Evolutionary conservation across 2,329 filamentous ascomycete species (phyloP).

Genomic region (Diatrype stigma): DNA sequence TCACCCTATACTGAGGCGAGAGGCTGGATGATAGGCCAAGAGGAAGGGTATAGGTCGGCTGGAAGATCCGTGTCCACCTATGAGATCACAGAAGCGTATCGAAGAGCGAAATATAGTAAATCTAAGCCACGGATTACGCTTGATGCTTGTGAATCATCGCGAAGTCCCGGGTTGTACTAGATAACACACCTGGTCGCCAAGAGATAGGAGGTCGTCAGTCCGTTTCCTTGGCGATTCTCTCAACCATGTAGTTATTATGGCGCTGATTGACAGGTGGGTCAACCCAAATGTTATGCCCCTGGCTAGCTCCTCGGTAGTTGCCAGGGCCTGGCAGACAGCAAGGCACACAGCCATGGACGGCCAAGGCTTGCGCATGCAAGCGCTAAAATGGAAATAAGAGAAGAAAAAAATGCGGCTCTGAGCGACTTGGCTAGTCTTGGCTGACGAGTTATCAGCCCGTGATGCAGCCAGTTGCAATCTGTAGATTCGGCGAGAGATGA

Average conservation of each 20-base stretch:
- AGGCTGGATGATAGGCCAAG: no score
- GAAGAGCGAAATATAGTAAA: no score
- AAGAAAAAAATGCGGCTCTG: no score
- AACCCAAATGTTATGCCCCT: not conserved
- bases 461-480: no score
- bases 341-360: not conserved
- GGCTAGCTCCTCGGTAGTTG: not conserved
- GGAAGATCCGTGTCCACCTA: no score
- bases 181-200: not conserved
- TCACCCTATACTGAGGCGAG: no score
- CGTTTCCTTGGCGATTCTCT: not conserved
- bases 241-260: not conserved
- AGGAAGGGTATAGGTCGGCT: no score
- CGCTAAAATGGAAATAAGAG: no score
- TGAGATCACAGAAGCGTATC: no score
- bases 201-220: not conserved
- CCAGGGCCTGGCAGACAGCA: not conserved
- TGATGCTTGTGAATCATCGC: not conserved
- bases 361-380: not conserved
- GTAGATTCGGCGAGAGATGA: no score
- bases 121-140: not conserved
- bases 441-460: no score
- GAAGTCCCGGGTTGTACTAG: not conserved
- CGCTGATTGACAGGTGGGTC: not conserved
- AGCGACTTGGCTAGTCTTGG: no score